Percentiles rank a stretch among this genome's conserved stretches.
These are phyloP conservation scores for Petasospora fabianii DNA, from an alignment of 1,139 yeast genomes.

Conservation along the genomic window DNA sequence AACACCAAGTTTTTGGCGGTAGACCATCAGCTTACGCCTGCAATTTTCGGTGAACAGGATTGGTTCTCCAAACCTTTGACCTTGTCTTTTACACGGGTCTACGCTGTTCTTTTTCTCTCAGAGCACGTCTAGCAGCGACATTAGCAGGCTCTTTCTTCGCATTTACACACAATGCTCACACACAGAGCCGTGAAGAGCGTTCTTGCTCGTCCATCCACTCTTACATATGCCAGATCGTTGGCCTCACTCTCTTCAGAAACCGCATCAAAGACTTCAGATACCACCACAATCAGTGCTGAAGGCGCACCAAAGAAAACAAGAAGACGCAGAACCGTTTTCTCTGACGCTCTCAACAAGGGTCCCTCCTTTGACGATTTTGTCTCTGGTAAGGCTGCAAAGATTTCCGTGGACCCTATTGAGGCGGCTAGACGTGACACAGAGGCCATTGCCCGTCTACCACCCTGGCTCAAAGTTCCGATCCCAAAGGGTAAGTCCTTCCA, in stretches of 20 bases:
- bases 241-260: slow-evolving; percentile 17
- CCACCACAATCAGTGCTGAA: slow-evolving; percentile 1
- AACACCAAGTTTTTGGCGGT: slow-evolving; percentile 1
- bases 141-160: too few relatives aligned
- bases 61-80: too few relatives aligned
- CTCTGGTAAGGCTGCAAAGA: slow-evolving; percentile 69
- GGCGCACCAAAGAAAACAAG: slow-evolving; percentile 26
- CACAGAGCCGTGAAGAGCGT: slow-evolving; percentile 14
- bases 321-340: slow-evolving; percentile 58
- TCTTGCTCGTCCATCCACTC: slow-evolving; percentile 6
- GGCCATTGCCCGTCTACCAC: slow-evolving; percentile 53
- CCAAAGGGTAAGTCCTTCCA: slow-evolving; percentile 87
- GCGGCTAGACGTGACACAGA: slow-evolving; percentile 47
- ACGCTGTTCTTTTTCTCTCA: not conserved
- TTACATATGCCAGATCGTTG: slow-evolving; percentile 14
- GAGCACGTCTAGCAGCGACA: too few relatives aligned
- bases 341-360: slow-evolving; percentile 74
- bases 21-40: slow-evolving; percentile 6
- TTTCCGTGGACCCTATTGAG: slow-evolving; percentile 66
- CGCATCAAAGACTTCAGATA: slow-evolving; percentile 2
- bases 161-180: slow-evolving; percentile 13
- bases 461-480: slow-evolving; percentile 92
- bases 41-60: slow-evolving; percentile 8
- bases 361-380: slow-evolving; percentile 94
- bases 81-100: not conserved